Conservation (phyloP, 2,329 filamentous ascomycete species). For the Aspergillus melleus region DNA sequence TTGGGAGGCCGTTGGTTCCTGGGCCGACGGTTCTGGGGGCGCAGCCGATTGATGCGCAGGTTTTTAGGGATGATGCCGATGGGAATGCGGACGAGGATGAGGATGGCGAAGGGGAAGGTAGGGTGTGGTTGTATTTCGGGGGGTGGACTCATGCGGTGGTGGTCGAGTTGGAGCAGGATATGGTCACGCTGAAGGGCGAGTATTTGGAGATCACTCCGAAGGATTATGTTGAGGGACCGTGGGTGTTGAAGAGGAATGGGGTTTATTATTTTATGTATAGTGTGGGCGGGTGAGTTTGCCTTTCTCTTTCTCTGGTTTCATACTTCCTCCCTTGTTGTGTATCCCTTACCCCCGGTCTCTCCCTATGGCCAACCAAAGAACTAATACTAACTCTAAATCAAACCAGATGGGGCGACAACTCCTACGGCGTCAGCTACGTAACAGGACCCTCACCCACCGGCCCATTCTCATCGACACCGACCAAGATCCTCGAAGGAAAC, state of each 20-base stretch:
- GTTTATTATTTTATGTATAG: slow-evolving; percentile 50
- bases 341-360: too few species aligned
- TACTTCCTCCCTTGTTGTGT: background rate
- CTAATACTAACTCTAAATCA: background rate
- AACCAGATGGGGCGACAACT: slow-evolving; percentile 46
- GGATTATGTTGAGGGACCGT: slow-evolving; percentile 47
- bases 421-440: slow-evolving; percentile 49
- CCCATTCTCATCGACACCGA: slow-evolving; percentile 41
- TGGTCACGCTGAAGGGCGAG: slow-evolving; percentile 47
- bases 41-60: slow-evolving; percentile 50
- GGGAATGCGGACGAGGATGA: slow-evolving; percentile 9
- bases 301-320: background rate
- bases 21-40: slow-evolving; percentile 47
- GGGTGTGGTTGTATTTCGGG: slow-evolving; percentile 48
- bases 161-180: slow-evolving; percentile 46
- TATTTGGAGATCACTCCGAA: slow-evolving; percentile 50
- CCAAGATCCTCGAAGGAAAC: slow-evolving; percentile 38
- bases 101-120: slow-evolving; percentile 4
- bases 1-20: slow-evolving; percentile 45
- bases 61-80: slow-evolving; percentile 47
- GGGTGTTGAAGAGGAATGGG: slow-evolving; percentile 46
- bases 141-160: slow-evolving; percentile 47
- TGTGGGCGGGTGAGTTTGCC: slow-evolving; percentile 36
- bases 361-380: too few species aligned
- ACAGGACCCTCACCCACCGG: slow-evolving; percentile 42